Evolutionary conservation across 2,329 filamentous ascomycete genomes (phyloP).

Genomic region (Penicillium decumbens): DNA sequence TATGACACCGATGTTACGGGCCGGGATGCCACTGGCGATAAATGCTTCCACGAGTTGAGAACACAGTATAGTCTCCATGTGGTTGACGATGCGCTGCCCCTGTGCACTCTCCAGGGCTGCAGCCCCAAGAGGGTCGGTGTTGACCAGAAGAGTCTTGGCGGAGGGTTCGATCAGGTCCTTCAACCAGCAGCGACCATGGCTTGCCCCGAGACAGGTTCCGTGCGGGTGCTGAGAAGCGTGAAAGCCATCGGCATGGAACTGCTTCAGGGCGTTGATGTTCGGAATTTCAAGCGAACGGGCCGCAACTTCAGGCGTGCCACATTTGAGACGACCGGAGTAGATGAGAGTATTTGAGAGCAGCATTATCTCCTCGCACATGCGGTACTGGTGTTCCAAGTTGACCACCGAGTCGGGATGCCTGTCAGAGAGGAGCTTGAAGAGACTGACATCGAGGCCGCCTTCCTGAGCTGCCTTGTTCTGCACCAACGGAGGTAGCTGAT

Average conservation of each 20-base stretch:
- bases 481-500: conserved; percentile 89
- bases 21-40: conserved; percentile 67
- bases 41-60: conserved; percentile 76
- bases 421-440: conserved; percentile 92
- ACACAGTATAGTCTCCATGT: conserved; percentile 71
- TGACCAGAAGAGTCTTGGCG: conserved; percentile 76
- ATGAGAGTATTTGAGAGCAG: conserved; percentile 86
- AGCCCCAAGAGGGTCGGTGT: conserved; percentile 71
- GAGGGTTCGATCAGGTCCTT: conserved; percentile 64
- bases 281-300: conserved; percentile 64
- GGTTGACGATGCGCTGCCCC: conserved; percentile 84
- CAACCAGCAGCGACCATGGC: conserved; percentile 65
- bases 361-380: conserved; percentile 98
- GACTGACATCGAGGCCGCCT: conserved; percentile 82
- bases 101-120: conserved; percentile 59
- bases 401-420: conserved; percentile 81
- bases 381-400: conserved; percentile 91
- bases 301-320: conserved; percentile 74
- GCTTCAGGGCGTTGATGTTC: conserved; percentile 56
- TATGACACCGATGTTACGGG: conserved; percentile 82
- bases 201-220: conserved; percentile 54
- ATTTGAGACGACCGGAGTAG: conserved; percentile 85
- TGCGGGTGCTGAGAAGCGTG: conserved; percentile 19
- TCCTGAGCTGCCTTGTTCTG: conserved; percentile 82
- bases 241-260: conserved; percentile 49